Evolutionary conservation across 257 asterid species (phyloP), one percentile per base, ranked within the genome.

Genomic region (Ligustrum vulgare): DNA sequence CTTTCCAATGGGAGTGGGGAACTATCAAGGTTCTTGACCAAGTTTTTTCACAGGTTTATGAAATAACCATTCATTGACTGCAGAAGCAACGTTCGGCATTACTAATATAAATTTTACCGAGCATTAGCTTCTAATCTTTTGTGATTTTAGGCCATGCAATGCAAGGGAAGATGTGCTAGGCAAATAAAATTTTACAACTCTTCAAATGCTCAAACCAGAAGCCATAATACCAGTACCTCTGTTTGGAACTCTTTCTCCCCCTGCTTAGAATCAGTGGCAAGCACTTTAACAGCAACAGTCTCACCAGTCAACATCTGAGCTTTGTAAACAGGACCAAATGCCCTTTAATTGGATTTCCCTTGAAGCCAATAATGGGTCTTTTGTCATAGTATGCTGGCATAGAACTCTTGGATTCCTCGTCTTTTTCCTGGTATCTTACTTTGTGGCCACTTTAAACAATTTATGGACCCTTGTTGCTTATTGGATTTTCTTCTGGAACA

Each of bases 211-310:
- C 25, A 51, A 51, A 18, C 23, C 11, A 45, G 28, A 74, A 58
- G 60, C 39, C 37, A 67, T 18, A 70, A 41, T 25, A 64, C 67
- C 20, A 28, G 71, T 88, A 94, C 98, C 98, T 94, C 98, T 7
- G 93, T 86, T 73, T 92, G 97, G 80, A 94, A 94, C 83, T 94
- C 98, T 77, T 87, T 90, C 89, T 89, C 96, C 68, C 98, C 97
- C 85, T 94, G 98, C 85, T 89, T 92, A 56, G 98, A 92, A 88
- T 92, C 91, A 64, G 93, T 88, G 49, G 95, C 98, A 74, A 94
- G 95, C 78, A 92, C 93, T 85, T 94, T 94, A 32, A 94, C 98
- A 71, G 98, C 98, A 84, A 94, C 89, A 20, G 87, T 92, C 80
- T 89, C 96, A 58, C 94, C 98, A 72, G 92, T 73, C 20, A 80